These are phyloP conservation scores for Metarhizium sp. DNA, from an alignment of 2,329 filamentous ascomycete genomes.

Conservation along the genomic window DNA sequence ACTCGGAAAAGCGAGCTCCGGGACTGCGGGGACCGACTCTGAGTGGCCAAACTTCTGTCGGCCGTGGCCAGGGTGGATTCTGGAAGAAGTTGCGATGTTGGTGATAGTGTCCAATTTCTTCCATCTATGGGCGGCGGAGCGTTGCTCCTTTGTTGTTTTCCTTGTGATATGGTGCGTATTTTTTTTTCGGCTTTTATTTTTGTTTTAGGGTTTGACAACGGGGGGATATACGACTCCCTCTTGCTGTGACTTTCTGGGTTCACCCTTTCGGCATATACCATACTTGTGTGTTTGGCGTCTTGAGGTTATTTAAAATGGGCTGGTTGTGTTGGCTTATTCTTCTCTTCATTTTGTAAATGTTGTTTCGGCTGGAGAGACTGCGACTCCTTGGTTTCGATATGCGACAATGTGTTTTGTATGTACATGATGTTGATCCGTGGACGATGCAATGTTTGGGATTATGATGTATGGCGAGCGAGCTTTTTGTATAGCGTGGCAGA, in stretches of 20 bases:
- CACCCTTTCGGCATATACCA: conserved; percentile 8
- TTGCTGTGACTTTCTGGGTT: conserved; percentile 2
- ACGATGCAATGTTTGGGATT: background rate
- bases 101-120: conserved; percentile 21
- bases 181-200: background rate
- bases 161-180: background rate
- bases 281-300: conserved; percentile 4
- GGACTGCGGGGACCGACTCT: conserved; percentile 34
- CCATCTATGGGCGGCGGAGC: too few relatives aligned
- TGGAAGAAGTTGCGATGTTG: conserved; percentile 49
- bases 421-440: background rate
- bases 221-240: background rate
- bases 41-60: conserved; percentile 32
- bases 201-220: too few relatives aligned
- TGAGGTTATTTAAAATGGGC: background rate
- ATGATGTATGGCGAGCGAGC: background rate
- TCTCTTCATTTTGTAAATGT: background rate
- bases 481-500: too few relatives aligned
- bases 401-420: background rate
- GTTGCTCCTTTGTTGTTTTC: too few relatives aligned
- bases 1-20: conserved; percentile 36
- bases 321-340: background rate
- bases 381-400: background rate
- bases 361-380: background rate
- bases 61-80: conserved; percentile 35